These are phyloP conservation scores for Barnettozyma vustinii DNA, from an alignment of 805 yeast genomes.

Conservation along the genomic window DNA sequence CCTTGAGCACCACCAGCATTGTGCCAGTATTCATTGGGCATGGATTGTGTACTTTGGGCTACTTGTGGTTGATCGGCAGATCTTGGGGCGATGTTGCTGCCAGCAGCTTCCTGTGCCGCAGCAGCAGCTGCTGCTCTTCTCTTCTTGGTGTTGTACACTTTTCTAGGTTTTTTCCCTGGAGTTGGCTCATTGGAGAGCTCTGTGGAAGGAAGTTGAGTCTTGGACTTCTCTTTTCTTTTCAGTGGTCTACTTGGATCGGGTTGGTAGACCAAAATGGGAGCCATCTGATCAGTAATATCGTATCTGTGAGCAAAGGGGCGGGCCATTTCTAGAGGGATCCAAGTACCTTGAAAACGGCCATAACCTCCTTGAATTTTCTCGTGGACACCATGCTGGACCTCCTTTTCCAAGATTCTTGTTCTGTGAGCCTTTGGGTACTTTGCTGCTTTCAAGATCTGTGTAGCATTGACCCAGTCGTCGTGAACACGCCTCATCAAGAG, in stretches of 20 bases:
- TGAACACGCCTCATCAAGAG: conserved; percentile 74
- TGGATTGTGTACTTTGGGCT: conserved; percentile 1
- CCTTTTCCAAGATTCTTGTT: conserved; percentile 70
- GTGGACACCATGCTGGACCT: conserved; percentile 61
- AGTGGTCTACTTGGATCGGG: conserved; percentile 43
- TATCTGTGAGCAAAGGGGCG: conserved; percentile 48
- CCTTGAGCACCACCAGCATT: conserved; percentile 3
- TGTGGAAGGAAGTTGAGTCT: conserved; percentile 10
- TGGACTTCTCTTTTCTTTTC: conserved; percentile 32
- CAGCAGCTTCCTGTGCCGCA: conserved; percentile 8
- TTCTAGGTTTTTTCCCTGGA: conserved; percentile 21
- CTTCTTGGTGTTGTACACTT: conserved; percentile 20
- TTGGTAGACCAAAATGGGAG: conserved; percentile 48
- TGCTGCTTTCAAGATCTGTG: conserved; percentile 75
- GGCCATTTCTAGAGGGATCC: conserved; percentile 73
- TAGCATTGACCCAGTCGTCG: conserved; percentile 93
- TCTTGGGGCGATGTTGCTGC: neutral
- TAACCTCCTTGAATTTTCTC: conserved; percentile 84
- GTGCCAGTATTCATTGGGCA: conserved; percentile 11
- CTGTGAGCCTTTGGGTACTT: conserved; percentile 74
- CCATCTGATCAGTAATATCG: conserved; percentile 45
- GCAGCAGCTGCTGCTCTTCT: conserved; percentile 25
- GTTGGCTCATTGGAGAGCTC: conserved; percentile 10
- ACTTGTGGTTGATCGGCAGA: conserved; percentile 2
- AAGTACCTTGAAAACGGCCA: conserved; percentile 81